Percentiles rank a stretch among this genome's conserved stretches.
Conservation (phyloP, 345 rosid genomes). For the Bruguiera parviflora region DNA sequence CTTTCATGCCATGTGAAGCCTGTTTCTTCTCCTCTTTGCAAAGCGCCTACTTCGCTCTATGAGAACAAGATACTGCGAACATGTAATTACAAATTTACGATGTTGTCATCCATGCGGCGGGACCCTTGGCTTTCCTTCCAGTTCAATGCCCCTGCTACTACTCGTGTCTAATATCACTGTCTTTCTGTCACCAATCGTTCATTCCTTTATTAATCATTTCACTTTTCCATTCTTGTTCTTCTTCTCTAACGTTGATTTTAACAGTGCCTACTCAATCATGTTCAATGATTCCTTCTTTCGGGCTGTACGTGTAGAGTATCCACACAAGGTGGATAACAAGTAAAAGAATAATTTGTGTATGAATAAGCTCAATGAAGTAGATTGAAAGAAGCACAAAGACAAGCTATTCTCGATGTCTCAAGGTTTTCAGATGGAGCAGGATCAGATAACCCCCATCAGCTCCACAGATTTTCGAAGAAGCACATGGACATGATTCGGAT, state of each 20-base stretch:
- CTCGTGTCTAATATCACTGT: conserved; percentile 17
- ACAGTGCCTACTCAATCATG: background rate
- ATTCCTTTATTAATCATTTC: no score
- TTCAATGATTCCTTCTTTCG: no score
- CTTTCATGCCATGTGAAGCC: conserved; percentile 75
- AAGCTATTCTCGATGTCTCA: background rate
- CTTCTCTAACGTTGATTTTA: background rate
- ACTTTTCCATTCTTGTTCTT: conserved; percentile 2
- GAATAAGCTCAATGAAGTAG: background rate
- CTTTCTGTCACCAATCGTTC: no score
- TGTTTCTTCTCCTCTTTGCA: conserved; percentile 53
- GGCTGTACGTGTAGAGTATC: background rate
- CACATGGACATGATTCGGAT: background rate
- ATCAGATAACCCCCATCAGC: background rate
- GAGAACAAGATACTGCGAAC: conserved; percentile 51
- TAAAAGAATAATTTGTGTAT: no score
- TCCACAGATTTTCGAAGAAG: background rate
- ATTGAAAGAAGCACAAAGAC: background rate
- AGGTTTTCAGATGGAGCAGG: background rate
- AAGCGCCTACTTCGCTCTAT: conserved; percentile 28
- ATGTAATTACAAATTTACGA: conserved; percentile 23
- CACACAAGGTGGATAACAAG: background rate
- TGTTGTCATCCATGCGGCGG: conserved; percentile 67
- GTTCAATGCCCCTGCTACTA: conserved; percentile 44
- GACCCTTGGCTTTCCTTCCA: conserved; percentile 88